phyloP scores from a whole-genome alignment of 441 rosid genomes.

The California macrophylla region DNA sequence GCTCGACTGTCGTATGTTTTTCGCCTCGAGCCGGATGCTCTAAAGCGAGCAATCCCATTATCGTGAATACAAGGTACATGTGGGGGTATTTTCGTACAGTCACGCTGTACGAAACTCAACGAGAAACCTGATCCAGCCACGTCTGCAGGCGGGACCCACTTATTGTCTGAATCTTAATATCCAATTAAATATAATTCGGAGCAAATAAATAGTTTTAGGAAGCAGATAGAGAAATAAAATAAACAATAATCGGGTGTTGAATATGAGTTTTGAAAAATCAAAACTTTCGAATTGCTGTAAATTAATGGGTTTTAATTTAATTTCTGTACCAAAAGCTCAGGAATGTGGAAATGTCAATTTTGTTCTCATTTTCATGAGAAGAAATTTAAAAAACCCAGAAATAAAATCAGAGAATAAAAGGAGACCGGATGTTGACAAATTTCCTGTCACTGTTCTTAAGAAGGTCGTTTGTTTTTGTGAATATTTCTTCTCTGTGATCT shows the following conservation, averaged over 20 bases:
- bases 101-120: not conserved
- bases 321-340: conserved; percentile 26
- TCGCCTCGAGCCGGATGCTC: no score
- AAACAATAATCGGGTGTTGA: not conserved
- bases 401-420: conserved; percentile 59
- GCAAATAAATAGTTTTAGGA: not conserved
- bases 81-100: not conserved
- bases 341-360: conserved; percentile 44
- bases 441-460: conserved; percentile 77
- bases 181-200: not conserved
- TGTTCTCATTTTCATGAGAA: conserved; percentile 12
- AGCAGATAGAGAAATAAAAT: no score
- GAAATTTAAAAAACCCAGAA: conserved; percentile 13
- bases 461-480: conserved; percentile 74
- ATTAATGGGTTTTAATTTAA: not conserved
- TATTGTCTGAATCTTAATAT: not conserved
- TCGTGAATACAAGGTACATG: not conserved
- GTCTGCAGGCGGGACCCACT: not conserved
- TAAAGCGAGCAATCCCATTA: not conserved
- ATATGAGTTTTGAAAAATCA: not conserved
- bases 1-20: no score
- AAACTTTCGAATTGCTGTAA: not conserved
- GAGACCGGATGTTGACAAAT: conserved; percentile 97
- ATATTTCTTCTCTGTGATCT: conserved; percentile 75
- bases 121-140: not conserved